Conservation (phyloP, 805 yeast species). For the Jamesozyma rosinii region DNA sequence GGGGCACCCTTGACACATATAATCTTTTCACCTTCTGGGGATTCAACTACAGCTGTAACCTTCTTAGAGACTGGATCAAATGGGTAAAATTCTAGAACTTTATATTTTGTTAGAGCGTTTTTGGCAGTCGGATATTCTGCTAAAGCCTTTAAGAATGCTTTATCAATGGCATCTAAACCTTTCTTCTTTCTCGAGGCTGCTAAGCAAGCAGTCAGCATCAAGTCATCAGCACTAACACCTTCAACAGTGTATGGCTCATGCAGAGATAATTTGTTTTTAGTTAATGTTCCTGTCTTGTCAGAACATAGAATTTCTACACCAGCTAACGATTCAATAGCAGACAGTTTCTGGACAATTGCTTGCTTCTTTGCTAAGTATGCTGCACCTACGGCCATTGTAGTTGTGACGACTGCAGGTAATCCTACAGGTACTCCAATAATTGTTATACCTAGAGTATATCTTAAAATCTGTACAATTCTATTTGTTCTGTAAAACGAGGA, state of each 20-base stretch:
- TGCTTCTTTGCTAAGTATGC: constrained; percentile 94
- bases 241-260: constrained; percentile 97
- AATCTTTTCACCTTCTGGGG: constrained; percentile 91
- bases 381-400: constrained; percentile 99
- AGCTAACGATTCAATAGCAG: constrained; percentile 94
- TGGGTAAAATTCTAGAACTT: constrained; percentile 91
- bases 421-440: constrained; percentile 98
- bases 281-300: constrained; percentile 95
- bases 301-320: constrained; percentile 98
- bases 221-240: constrained; percentile 91
- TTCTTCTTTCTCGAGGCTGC: constrained; percentile 97
- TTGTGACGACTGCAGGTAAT: constrained; percentile 96
- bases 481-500: constrained; percentile 90
- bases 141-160: constrained; percentile 89
- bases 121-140: constrained; percentile 84
- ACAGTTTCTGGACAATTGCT: constrained; percentile 92
- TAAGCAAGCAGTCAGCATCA: constrained; percentile 94
- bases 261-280: constrained; percentile 91
- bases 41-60: constrained; percentile 88
- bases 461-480: constrained; percentile 74
- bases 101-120: constrained; percentile 84
- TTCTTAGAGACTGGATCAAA: constrained; percentile 96
- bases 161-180: constrained; percentile 96
- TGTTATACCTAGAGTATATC: constrained; percentile 91
- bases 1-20: constrained; percentile 98